Evolutionary conservation across 371 early-diverging fungal species (phyloP), one percentile per base, ranked within the genome.

Genomic region (Blakeslea trispora): DNA sequence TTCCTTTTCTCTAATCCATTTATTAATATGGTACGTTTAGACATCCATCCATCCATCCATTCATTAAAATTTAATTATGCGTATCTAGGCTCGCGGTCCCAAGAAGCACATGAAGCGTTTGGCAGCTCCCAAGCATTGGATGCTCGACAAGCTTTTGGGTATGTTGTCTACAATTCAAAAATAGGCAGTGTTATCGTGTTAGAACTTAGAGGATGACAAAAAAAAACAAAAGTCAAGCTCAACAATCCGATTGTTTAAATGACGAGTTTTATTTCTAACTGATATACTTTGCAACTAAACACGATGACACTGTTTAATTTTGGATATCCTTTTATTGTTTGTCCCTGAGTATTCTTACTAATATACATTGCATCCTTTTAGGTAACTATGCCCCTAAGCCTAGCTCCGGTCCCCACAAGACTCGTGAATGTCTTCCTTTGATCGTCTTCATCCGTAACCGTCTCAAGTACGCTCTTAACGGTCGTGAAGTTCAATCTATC

Each of bases 41-140:
- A 58, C 42, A 59, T 51, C 54, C 53, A 57, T 43, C 55, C 55
- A 52, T 59, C 53, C 50, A 59, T 45, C 45, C 55, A 51, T 61
- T 44, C 49, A 54, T 50, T 50, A 37, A 5, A 15, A 1, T 15
- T 15, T 53, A 22, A 13, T 35, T 34, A 31, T n/a, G 5, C 41
- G n/a, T n/a, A n/a, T n/a, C n/a, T 79, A 93, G 97, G 92, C 91
- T 82, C 93, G 99, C 78, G 99, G 99, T 82, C 98, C 97, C 66
- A 95, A 93, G 85, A 98, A 99, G 89, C 99, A 99, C 87, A 87
- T 99, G 89, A 99, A 99, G 94, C 94, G 99, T 82, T 90, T 99
- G 71, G 89, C 86, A 50, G 99, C 99, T 63, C 99, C 99, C 79
- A 95, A 93, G 87, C 97, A 98, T 87, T 99, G 99, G 99, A 97